phyloP scores from a whole-genome alignment of 1,284 basidiomycete genomes.

The Rhodotorula sp. region DNA sequence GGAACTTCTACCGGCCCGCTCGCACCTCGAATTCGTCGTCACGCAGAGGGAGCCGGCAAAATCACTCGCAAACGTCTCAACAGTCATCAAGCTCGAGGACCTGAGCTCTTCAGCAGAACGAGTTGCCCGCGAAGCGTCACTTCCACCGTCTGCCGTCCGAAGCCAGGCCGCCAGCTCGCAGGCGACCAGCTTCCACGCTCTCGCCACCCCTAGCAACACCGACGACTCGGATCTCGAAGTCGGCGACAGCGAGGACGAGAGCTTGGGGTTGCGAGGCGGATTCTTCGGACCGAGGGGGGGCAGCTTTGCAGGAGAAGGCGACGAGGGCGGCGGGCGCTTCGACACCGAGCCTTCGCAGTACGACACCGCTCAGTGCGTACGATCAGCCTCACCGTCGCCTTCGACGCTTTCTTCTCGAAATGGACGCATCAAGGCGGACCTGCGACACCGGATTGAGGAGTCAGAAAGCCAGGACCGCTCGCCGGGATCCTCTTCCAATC shows the following conservation, averaged over 20 bases:
- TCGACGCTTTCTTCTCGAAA: background rate
- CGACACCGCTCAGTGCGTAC: background rate
- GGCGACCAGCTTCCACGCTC: background rate
- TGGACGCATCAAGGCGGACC: background rate
- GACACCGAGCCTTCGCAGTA: background rate
- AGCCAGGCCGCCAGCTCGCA: background rate
- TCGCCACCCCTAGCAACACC: conserved; percentile 12
- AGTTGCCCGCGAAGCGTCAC: too few relatives aligned
- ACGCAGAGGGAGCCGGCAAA: too few relatives aligned
- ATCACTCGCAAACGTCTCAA: too few relatives aligned
- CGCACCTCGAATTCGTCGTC: conserved; percentile 4
- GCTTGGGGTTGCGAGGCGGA: too few relatives aligned
- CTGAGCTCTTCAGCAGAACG: too few relatives aligned
- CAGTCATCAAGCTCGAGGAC: too few relatives aligned
- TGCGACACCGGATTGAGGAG: background rate
- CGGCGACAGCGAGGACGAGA: background rate
- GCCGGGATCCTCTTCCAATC: background rate
- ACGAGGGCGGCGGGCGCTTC: too few relatives aligned
- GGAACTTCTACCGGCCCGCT: background rate
- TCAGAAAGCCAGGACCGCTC: background rate
- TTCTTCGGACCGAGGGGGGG: too few relatives aligned
- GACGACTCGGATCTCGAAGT: conserved; percentile 6
- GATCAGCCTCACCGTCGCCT: background rate
- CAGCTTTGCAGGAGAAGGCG: too few relatives aligned
- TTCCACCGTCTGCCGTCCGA: too few relatives aligned